Percentiles rank a stretch among this genome's conserved stretches.
Evolutionary conservation across 768 basidiomycete species (phyloP).

Genomic region (Leucocoprinus leucothites): DNA sequence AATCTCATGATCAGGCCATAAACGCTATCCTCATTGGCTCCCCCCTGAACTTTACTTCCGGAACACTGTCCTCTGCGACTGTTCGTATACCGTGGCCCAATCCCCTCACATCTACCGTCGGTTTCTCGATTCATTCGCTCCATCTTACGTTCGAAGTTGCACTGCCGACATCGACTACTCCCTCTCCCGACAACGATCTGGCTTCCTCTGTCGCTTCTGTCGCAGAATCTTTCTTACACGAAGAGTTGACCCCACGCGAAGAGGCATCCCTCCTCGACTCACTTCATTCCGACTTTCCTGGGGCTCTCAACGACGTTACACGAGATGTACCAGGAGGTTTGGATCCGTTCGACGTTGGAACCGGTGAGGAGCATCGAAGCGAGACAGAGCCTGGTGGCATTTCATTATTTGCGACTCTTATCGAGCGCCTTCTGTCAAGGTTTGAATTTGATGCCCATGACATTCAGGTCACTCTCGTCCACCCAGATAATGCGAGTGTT

Average conservation of each 20-base stretch:
- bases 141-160: slow-evolving; percentile 61
- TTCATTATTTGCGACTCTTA: slow-evolving; percentile 75
- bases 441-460: slow-evolving; percentile 76
- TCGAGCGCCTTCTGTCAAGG: slow-evolving; percentile 74
- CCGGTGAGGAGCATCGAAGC: slow-evolving; percentile 33
- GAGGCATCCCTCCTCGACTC: slow-evolving; percentile 71
- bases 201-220: slow-evolving; percentile 80
- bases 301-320: slow-evolving; percentile 15
- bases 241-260: slow-evolving; percentile 72
- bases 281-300: slow-evolving; percentile 44
- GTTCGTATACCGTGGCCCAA: slow-evolving; percentile 86
- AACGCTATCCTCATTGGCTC: slow-evolving; percentile 63
- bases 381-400: slow-evolving; percentile 71
- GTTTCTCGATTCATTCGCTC: slow-evolving; percentile 65
- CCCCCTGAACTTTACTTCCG: slow-evolving; percentile 67
- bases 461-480: slow-evolving; percentile 65
- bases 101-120: slow-evolving; percentile 70
- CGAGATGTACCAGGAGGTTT: slow-evolving; percentile 67
- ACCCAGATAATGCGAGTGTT: slow-evolving; percentile 59
- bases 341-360: slow-evolving; percentile 42
- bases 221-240: slow-evolving; percentile 83
- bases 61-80: slow-evolving; percentile 70
- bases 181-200: slow-evolving; percentile 39
- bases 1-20: slow-evolving; percentile 56
- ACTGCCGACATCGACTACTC: slow-evolving; percentile 19